These are phyloP conservation scores for Quambalaria eucalypti DNA, from an alignment of 1,284 basidiomycete genomes.

Conservation along the genomic window DNA sequence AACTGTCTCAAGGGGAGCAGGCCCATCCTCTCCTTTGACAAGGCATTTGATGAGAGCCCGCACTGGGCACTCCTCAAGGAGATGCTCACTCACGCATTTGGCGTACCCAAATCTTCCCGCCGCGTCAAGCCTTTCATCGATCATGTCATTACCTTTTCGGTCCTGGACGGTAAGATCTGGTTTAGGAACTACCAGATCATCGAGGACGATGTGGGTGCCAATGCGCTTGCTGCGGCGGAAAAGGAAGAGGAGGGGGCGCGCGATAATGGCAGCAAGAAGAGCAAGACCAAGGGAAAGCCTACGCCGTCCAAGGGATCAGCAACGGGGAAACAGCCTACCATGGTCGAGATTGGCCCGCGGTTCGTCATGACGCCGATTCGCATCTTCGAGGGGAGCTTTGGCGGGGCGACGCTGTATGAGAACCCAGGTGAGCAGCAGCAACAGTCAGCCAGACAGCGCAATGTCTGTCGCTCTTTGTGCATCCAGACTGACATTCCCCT, in stretches of 20 bases:
- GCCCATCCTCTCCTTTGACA: slow-evolving; percentile 85
- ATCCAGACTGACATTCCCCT: slow-evolving; percentile 2
- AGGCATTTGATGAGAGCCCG: slow-evolving; percentile 76
- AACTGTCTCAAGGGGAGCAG: slow-evolving; percentile 95
- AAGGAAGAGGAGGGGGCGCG: slow-evolving; percentile 51
- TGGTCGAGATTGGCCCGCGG: slow-evolving; percentile 70
- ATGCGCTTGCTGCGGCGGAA: slow-evolving; percentile 38
- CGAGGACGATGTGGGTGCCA: slow-evolving; percentile 54
- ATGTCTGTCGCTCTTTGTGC: background rate
- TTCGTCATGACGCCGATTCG: slow-evolving; percentile 96
- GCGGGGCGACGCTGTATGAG: slow-evolving; percentile 87
- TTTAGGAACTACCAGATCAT: slow-evolving; percentile 90
- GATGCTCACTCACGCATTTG: slow-evolving; percentile 88
- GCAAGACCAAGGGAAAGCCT: slow-evolving; percentile 3
- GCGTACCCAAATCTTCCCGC: slow-evolving; percentile 78
- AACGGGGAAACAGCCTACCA: slow-evolving; percentile 27
- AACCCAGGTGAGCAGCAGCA: slow-evolving; percentile 63
- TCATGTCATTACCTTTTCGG: slow-evolving; percentile 89
- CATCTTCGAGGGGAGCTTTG: slow-evolving; percentile 94
- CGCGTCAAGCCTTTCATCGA: slow-evolving; percentile 95
- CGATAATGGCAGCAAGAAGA: slow-evolving; percentile 12
- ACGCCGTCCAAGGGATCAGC: too few species aligned
- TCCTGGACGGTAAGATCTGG: slow-evolving; percentile 95
- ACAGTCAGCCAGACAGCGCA: slow-evolving; percentile 10
- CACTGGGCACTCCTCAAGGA: slow-evolving; percentile 88